Conservation (phyloP, 495 filamentous ascomycete genomes). For the Poronia punctata region DNA sequence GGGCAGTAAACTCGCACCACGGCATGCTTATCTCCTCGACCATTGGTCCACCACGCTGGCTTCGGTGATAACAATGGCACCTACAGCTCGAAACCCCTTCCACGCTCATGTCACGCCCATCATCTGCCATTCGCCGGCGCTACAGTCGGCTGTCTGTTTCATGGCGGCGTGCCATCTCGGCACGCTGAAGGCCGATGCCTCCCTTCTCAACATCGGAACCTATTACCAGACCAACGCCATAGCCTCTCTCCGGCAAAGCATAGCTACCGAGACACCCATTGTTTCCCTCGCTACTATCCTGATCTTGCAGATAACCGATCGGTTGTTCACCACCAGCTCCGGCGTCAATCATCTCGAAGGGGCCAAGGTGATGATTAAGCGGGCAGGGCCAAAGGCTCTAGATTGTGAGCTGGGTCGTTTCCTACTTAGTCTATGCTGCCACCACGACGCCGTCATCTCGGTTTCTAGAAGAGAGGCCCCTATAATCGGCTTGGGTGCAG, state of each 20-base stretch:
- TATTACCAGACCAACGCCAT: slow-evolving; percentile 16
- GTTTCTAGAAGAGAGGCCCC: slow-evolving; percentile 18
- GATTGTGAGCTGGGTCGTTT: slow-evolving; percentile 15
- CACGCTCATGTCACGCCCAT: slow-evolving; percentile 24
- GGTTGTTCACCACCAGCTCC: slow-evolving; percentile 21
- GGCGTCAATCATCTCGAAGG: slow-evolving; percentile 23
- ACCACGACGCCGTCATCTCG: slow-evolving; percentile 22
- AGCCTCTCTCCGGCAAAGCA: slow-evolving; percentile 16
- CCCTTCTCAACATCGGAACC: slow-evolving; percentile 16
- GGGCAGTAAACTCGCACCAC: slow-evolving; percentile 3
- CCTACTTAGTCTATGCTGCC: slow-evolving; percentile 22
- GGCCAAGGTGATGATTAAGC: slow-evolving; percentile 22
- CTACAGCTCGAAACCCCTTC: slow-evolving; percentile 17
- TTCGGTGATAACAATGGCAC: slow-evolving; percentile 19
- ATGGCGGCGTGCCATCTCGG: slow-evolving; percentile 25
- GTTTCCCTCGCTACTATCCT: slow-evolving; percentile 23
- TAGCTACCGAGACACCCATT: slow-evolving; percentile 15
- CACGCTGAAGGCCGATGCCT: slow-evolving; percentile 15
- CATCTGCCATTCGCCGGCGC: slow-evolving; percentile 17
- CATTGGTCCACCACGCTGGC: slow-evolving; percentile 25
- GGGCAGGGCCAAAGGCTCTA: slow-evolving; percentile 6
- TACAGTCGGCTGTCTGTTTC: slow-evolving; percentile 19
- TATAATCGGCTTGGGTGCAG: slow-evolving; percentile 16
- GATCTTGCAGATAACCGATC: slow-evolving; percentile 23
- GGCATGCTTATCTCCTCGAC: slow-evolving; percentile 17